These are phyloP conservation scores for Backusella mclennaniae DNA, from an alignment of 192 early-diverging fungal species.

Conservation along the genomic window DNA sequence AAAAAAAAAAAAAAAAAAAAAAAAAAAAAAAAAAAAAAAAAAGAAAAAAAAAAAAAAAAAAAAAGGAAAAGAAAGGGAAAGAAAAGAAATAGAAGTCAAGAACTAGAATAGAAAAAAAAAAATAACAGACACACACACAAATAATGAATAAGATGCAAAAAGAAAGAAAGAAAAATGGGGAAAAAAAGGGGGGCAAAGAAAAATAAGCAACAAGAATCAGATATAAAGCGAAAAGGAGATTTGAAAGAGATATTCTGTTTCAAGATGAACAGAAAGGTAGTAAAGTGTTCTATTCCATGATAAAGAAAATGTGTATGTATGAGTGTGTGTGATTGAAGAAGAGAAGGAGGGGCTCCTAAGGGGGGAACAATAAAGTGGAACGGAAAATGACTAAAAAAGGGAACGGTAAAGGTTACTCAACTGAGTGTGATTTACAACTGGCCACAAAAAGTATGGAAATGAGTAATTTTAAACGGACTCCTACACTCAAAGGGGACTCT, in stretches of 20 bases:
- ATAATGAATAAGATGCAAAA: background rate
- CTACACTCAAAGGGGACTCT: background rate
- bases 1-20: too few species aligned
- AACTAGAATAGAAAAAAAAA: slow-evolving; percentile 14
- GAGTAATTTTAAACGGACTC: slow-evolving; percentile 1
- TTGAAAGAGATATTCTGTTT: background rate
- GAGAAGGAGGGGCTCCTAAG: background rate
- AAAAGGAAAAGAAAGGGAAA: background rate
- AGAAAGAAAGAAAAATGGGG: background rate
- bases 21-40: background rate
- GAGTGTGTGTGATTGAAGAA: background rate
- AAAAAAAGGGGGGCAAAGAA: background rate
- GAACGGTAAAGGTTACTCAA: background rate
- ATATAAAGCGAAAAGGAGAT: background rate
- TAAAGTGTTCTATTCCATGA: background rate
- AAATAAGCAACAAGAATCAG: background rate
- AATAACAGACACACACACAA: background rate
- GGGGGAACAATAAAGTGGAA: background rate
- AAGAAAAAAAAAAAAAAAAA: background rate
- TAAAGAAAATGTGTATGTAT: background rate
- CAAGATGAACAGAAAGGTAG: background rate
- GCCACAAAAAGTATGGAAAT: slow-evolving; percentile 4
- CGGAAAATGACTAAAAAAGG: background rate
- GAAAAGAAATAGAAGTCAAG: background rate
- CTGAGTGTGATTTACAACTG: slow-evolving; percentile 8